These are phyloP conservation scores for Stipa capillata DNA, from an alignment of 176 grass and related monocot species.

Conservation along the genomic window DNA sequence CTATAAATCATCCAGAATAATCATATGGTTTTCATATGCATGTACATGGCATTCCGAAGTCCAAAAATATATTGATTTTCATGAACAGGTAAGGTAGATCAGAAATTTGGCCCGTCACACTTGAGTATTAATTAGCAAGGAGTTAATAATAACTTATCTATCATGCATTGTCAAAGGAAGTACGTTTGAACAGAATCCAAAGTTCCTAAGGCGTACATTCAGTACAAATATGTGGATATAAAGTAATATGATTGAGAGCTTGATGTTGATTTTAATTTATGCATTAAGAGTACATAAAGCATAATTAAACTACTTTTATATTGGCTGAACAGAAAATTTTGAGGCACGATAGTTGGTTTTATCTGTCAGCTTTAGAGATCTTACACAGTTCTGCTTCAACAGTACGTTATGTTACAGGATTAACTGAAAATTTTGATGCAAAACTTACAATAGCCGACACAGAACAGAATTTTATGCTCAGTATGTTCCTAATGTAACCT, in stretches of 20 bases:
- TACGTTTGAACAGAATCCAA: not conserved
- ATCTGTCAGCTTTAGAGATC: not conserved
- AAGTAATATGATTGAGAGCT: not conserved
- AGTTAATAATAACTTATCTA: not conserved
- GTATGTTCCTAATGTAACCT: too few species aligned
- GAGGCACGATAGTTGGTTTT: not conserved
- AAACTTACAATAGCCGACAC: too few species aligned
- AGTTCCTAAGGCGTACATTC: not conserved
- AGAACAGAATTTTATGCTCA: too few species aligned
- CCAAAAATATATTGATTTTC: not conserved
- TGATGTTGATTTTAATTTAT: not conserved
- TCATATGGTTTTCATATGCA: not conserved
- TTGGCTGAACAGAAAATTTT: not conserved
- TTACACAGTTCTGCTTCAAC: not conserved
- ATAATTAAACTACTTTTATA: not conserved
- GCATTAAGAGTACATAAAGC: not conserved
- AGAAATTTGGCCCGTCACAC: too few species aligned
- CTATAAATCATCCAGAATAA: not conserved
- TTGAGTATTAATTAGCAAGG: not conserved
- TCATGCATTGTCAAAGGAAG: not conserved
- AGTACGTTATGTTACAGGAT: not conserved
- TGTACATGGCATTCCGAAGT: not conserved
- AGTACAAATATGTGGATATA: not conserved
- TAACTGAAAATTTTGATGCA: not conserved
- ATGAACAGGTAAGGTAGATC: not conserved